These are phyloP conservation scores for Senna tora DNA, from an alignment of 306 rosid genomes.

Conservation along the genomic window DNA sequence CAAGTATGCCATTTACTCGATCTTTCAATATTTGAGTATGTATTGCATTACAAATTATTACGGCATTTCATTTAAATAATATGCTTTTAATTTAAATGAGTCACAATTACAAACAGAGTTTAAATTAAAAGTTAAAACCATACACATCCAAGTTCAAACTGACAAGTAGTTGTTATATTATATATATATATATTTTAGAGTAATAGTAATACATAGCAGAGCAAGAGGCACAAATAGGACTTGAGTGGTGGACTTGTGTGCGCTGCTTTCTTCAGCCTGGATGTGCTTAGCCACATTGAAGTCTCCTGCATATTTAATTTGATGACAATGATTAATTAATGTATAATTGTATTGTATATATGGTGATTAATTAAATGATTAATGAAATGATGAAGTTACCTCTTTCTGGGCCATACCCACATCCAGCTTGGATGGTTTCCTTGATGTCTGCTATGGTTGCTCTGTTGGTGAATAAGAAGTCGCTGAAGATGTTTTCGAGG, in stretches of 20 bases:
- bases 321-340: too few species aligned
- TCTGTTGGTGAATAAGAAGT: conserved; percentile 71
- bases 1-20: conserved; percentile 33
- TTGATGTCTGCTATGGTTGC: conserved; percentile 69
- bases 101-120: too few species aligned
- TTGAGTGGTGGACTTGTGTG: conserved; percentile 42
- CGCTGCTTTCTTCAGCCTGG: conserved; percentile 47
- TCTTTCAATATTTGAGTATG: too few species aligned
- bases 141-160: too few species aligned
- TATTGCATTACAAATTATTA: background rate
- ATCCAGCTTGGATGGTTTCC: conserved; percentile 66
- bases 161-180: too few species aligned
- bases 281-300: conserved; percentile 74
- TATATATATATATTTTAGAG: too few species aligned
- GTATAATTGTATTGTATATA: too few species aligned
- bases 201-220: too few species aligned
- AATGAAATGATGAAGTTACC: conserved; percentile 54
- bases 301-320: conserved; percentile 65
- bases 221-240: conserved; percentile 41
- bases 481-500: conserved; percentile 54
- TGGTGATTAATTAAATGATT: too few species aligned
- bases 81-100: too few species aligned
- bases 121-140: too few species aligned
- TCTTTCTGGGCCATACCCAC: conserved; percentile 83
- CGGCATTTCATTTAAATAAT: too few species aligned